Base-by-base conservation (phyloP, 148 eudicot genomes). In the Cornus kousa region DNA sequence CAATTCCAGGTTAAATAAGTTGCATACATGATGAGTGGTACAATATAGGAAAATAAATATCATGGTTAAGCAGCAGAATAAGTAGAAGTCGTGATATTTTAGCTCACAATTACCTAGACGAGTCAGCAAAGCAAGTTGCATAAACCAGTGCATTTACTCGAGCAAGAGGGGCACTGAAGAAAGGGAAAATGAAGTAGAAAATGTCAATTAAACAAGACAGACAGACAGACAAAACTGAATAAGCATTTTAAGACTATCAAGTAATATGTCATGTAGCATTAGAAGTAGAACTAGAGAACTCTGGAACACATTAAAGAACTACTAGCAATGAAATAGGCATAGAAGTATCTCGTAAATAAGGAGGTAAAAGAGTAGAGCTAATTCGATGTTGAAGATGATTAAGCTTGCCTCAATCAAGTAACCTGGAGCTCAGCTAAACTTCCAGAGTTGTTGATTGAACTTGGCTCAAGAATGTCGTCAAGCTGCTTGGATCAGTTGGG, bases 141-240 rank as follows among this genome's bases (percentile, higher is more conserved):
- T 86, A 92, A 67, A 87, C 90, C 78, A 94, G 86, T 17, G 98
- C 87, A 86, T 89, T 90, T 72, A 91, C 87, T 81, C 90, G 87
- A 83, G 93, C 94, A 81, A 97, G 98, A n/a, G 97, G 88, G 71
- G 94, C 84, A 87, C 99, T 96, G 85, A 74, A 79, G 16, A 88
- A 32, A 28, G 3, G 46, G 75, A 31, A 37, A 50, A 46, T 32
- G 62, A 79, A 31, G 50, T 70, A 75, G 31, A 67, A 50, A 70
- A 20, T 11, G 19, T 55, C 6, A 31, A 12, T 68, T 23, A 9
- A 16, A 19, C 22, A 31, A 0, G 14, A 46, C 64, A 39, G 5
- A 16, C 3, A 77, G 28, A 28, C 0, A 28, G 28, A 28, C 28
- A 28, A 28, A 28, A 70, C 40, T 33, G 19, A 67, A 17, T 76